Base-by-base conservation (phyloP, 805 yeast species). In the Pichia cabralensis region DNA sequence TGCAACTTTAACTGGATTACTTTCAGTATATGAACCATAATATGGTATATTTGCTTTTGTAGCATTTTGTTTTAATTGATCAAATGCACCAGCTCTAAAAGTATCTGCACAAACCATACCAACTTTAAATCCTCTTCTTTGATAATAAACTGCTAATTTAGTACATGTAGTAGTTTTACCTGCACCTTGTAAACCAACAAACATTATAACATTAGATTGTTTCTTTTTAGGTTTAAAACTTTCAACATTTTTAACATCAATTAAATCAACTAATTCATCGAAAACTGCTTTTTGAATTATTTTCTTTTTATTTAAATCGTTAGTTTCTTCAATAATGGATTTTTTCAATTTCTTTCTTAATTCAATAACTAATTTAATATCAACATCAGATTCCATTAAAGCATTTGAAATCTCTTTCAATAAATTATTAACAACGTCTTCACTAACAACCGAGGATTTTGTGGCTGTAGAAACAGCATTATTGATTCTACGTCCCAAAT, bases 101-200 rank as follows among this genome's bases (percentile, higher is more conserved):
- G 98, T 92, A 65, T 92, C 98, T 2, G 98, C 98, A 73, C 98
- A 92, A 18, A 92, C 97, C 53, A 92, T 66, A 34, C 97, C 97
- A 30, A 85, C 95, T 55, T 86, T 88, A 61, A 78, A 85, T 3
- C 96, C 96, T 52, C 96, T 69, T 52, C 88, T 74, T 52, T 86
- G 89, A 56, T 92, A 92, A 55, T 83, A 88, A 2, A 85, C 94
- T 0, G 98, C 98, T 48, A 89, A 66, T 50, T 92, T 92, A 2
- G 98, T 92, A 74, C 96, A 88, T 3, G 96, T 78, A 0, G 98
- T 92, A 22, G 98, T 92, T 57, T 92, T 92, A 70, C 98, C 98
- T 10, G 97, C 92, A 64, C 98, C 98, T 59, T 92, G 98, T 40
- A 92, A 66, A 54, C 98, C 98, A 39, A 92, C 98, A 69, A 92